These are phyloP conservation scores for Eucalyptus sp. DNA, from an alignment of 345 rosid genomes.

Conservation along the genomic window DNA sequence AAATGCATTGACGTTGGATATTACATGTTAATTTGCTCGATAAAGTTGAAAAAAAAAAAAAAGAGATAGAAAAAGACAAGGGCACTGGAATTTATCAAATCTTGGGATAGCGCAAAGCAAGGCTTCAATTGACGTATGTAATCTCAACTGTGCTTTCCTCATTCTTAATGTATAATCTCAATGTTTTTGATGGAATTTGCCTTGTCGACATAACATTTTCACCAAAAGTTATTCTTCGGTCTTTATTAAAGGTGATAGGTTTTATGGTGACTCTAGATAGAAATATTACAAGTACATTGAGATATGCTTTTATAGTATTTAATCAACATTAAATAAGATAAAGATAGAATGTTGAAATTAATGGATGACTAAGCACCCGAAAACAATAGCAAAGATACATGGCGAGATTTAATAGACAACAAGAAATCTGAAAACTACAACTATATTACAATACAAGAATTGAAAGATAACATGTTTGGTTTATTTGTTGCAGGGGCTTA, in stretches of 20 bases:
- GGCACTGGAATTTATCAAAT: not conserved
- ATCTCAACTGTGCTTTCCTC: not conserved
- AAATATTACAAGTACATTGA: not conserved
- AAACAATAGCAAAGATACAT: not conserved
- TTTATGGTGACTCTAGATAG: not conserved
- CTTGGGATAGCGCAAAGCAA: not conserved
- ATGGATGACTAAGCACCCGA: not conserved
- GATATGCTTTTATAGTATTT: not conserved
- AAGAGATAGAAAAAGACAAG: not conserved
- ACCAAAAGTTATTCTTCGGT: not conserved
- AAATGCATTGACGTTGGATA: not conserved
- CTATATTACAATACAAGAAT: not conserved
- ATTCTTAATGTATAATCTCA: not conserved
- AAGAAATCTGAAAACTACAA: not conserved
- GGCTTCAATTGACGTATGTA: not conserved
- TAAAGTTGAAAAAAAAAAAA: not conserved
- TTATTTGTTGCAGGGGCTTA: not conserved
- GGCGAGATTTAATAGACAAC: accelerated
- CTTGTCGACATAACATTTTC: not conserved
- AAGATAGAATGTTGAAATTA: not conserved
- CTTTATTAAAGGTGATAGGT: not conserved
- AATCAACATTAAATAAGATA: not conserved
- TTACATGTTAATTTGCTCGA: not conserved
- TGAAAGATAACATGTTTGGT: not conserved
- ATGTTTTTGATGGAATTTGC: not conserved